phyloP scores from a whole-genome alignment of 2,329 filamentous ascomycete genomes.

The Trichoderma sp. region DNA sequence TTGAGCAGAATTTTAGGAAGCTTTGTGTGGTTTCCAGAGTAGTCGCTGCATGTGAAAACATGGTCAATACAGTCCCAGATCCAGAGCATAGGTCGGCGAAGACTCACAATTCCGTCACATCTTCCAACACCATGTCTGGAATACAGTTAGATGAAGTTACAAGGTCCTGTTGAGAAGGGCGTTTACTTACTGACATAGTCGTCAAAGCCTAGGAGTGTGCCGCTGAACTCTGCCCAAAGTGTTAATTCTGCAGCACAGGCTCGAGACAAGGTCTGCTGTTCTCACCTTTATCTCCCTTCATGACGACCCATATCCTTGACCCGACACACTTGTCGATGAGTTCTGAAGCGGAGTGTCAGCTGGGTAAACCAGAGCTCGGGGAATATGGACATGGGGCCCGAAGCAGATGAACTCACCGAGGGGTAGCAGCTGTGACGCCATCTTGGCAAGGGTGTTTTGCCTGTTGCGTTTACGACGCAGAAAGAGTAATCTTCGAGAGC shows the following conservation, averaged over 20 bases:
- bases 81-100: too few relatives aligned
- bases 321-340: constrained; percentile 99
- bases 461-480: background rate
- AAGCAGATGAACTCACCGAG: constrained; percentile 52
- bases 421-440: constrained; percentile 73
- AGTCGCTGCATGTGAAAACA: constrained; percentile 64
- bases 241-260: constrained; percentile 19
- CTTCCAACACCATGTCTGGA: constrained; percentile 94
- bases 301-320: constrained; percentile 96
- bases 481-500: too few relatives aligned
- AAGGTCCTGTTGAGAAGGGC: background rate
- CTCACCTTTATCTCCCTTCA: constrained; percentile 97
- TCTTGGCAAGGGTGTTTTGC: constrained; percentile 33
- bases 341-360: constrained; percentile 52
- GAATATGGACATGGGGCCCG: background rate
- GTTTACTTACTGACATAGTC: constrained; percentile 95
- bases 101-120: constrained; percentile 90
- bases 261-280: background rate
- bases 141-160: constrained; percentile 24
- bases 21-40: constrained; percentile 81
- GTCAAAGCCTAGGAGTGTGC: constrained; percentile 91
- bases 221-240: constrained; percentile 74
- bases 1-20: constrained; percentile 93
- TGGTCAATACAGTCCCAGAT: background rate
- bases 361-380: background rate